Evolutionary conservation across 2,329 filamentous ascomycete species (phyloP).

Genomic region (Aaosphaeria arxii): DNA sequence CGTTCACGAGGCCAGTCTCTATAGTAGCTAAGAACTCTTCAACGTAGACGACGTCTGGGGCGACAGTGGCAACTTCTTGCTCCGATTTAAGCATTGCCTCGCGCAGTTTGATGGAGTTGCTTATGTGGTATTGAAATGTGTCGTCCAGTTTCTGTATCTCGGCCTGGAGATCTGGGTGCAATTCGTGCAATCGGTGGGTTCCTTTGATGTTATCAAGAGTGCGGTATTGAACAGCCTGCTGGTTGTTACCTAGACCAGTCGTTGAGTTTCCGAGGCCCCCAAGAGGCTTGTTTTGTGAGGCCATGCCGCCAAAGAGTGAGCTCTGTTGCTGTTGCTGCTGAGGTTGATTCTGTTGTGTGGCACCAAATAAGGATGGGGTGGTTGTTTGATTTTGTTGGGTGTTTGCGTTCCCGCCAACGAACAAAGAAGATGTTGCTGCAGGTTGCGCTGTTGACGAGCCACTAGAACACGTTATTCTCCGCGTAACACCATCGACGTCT

Average conservation of each 20-base stretch:
- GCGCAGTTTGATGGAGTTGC: slow-evolving; percentile 72
- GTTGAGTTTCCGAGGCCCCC: slow-evolving; percentile 4
- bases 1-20: slow-evolving; percentile 61
- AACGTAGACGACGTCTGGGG: slow-evolving; percentile 63
- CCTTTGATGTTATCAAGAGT: slow-evolving; percentile 66
- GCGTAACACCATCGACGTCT: slow-evolving; percentile 6
- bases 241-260: slow-evolving; percentile 21
- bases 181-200: slow-evolving; percentile 88
- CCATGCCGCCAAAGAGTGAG: slow-evolving; percentile 26
- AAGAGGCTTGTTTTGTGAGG: slow-evolving; percentile 19
- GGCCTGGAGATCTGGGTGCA: slow-evolving; percentile 76
- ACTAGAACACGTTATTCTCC: slow-evolving; percentile 27
- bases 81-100: slow-evolving; percentile 62
- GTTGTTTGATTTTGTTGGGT: slow-evolving; percentile 27
- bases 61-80: slow-evolving; percentile 61
- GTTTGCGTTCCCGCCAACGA: slow-evolving; percentile 19
- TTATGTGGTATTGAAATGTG: slow-evolving; percentile 75
- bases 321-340: slow-evolving; percentile 30
- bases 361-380: slow-evolving; percentile 31
- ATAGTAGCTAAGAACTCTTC: slow-evolving; percentile 61
- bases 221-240: slow-evolving; percentile 27
- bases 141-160: slow-evolving; percentile 76
- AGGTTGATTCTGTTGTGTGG: slow-evolving; percentile 21
- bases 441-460: slow-evolving; percentile 30
- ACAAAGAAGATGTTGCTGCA: slow-evolving; percentile 24